Percentiles rank a stretch among this genome's conserved stretches.
Conservation (phyloP, 805 yeast genomes). For the Maudiozyma barnettii region DNA sequence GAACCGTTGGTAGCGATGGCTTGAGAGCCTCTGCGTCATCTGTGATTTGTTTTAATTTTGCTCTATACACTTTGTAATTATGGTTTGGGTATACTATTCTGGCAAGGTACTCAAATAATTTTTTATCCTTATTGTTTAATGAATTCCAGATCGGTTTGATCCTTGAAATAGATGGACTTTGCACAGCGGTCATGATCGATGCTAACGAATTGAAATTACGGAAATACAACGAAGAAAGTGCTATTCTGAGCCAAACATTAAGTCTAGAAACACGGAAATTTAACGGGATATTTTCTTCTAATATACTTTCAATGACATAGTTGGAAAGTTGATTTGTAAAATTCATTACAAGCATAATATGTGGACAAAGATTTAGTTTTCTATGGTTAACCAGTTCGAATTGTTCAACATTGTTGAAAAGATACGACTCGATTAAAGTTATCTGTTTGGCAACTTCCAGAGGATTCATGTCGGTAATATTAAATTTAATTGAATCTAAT, state of each 20-base stretch:
- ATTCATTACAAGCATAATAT: conserved; percentile 48
- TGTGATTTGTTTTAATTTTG: conserved; percentile 48
- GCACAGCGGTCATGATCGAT: conserved; percentile 67
- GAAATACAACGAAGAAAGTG: conserved; percentile 60
- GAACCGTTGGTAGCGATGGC: conserved; percentile 52
- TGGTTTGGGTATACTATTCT: conserved; percentile 67
- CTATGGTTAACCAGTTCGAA: conserved; percentile 59
- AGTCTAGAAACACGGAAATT: conserved; percentile 46
- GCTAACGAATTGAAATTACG: conserved; percentile 73
- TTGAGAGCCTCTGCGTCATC: conserved; percentile 27
- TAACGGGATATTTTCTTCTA: conserved; percentile 39
- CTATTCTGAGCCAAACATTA: conserved; percentile 65
- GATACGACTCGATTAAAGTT: conserved; percentile 58
- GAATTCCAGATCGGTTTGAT: conserved; percentile 50
- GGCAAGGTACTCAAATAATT: conserved; percentile 52
- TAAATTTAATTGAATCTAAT: conserved; percentile 2
- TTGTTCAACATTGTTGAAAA: conserved; percentile 54
- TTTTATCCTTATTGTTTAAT: conserved; percentile 49
- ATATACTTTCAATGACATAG: conserved; percentile 60
- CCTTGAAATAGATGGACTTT: conserved; percentile 61
- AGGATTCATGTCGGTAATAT: conserved; percentile 44
- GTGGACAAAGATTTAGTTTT: conserved; percentile 50
- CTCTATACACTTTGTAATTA: conserved; percentile 61
- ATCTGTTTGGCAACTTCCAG: conserved; percentile 70
- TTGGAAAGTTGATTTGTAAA: conserved; percentile 67